phyloP scores from a whole-genome alignment of 2,329 filamentous ascomycete species.

The Xylaria sp. region DNA sequence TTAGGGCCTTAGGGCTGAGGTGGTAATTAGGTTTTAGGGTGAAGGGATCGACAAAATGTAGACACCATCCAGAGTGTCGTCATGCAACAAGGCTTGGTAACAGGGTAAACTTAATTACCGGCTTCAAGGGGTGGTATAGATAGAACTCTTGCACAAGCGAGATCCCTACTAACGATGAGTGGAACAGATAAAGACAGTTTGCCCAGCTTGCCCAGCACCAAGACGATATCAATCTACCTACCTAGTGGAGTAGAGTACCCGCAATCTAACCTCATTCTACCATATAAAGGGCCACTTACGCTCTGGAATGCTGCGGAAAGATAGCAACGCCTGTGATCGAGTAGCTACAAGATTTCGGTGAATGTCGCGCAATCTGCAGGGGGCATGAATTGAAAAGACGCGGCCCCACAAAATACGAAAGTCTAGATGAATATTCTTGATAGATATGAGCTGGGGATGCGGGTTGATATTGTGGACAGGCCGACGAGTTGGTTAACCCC shows the following conservation, averaged over 20 bases:
- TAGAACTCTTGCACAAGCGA: neutral
- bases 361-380: constrained; percentile 23
- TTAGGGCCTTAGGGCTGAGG: constrained; percentile 33
- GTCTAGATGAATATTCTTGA: constrained; percentile 6
- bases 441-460: constrained; percentile 13
- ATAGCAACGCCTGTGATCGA: neutral
- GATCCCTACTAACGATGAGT: neutral
- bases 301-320: neutral
- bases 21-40: constrained; percentile 25
- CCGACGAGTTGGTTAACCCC: neutral
- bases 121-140: neutral
- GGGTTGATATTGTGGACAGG: neutral
- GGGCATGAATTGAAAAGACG: constrained; percentile 5
- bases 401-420: constrained; percentile 2
- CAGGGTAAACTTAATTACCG: neutral
- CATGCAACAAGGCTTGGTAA: constrained; percentile 34
- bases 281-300: constrained; percentile 1
- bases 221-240: neutral
- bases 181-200: constrained; percentile 1
- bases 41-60: constrained; percentile 35
- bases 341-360: constrained; percentile 17
- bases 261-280: neutral
- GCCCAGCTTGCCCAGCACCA: neutral
- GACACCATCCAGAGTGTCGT: constrained; percentile 32
- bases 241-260: neutral